Evolutionary conservation across 371 early-diverging fungal species (phyloP).

Genomic region (Ordospora pajunii): DNA sequence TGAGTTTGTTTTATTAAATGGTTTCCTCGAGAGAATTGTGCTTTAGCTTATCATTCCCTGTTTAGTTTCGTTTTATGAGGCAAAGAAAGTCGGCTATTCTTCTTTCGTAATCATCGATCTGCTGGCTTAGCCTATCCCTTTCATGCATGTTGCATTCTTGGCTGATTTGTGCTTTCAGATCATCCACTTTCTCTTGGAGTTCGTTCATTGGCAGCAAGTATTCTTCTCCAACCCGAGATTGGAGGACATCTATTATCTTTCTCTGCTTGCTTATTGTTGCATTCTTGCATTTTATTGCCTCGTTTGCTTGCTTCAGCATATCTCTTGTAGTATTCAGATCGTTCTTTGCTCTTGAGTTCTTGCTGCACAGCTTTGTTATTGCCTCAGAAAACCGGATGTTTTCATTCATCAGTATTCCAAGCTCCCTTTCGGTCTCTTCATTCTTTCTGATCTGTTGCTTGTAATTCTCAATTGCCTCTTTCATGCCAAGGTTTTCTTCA

Average conservation of each 20-base stretch:
- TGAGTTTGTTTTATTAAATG: neutral
- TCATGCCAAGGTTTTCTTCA: neutral
- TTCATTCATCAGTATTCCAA: slow-evolving; percentile 28
- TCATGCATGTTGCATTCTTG: slow-evolving; percentile 19
- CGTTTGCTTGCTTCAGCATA: slow-evolving; percentile 35
- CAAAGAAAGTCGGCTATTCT: slow-evolving; percentile 45
- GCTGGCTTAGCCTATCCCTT: slow-evolving; percentile 16
- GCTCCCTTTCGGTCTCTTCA: slow-evolving; percentile 4
- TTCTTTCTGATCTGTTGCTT: neutral
- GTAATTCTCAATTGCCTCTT: slow-evolving; percentile 1
- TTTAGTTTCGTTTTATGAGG: neutral
- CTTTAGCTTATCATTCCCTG: neutral
- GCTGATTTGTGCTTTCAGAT: slow-evolving; percentile 23
- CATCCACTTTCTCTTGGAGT: slow-evolving; percentile 29
- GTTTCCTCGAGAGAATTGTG: neutral
- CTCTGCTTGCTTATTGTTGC: slow-evolving; percentile 48
- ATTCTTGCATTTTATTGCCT: slow-evolving; percentile 31
- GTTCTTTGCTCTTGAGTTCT: slow-evolving; percentile 43
- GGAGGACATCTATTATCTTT: slow-evolving; percentile 48
- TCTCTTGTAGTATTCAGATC: slow-evolving; percentile 33
- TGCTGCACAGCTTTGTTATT: slow-evolving; percentile 31
- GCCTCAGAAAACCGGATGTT: slow-evolving; percentile 37
- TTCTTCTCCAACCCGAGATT: slow-evolving; percentile 26
- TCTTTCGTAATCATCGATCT: slow-evolving; percentile 39
- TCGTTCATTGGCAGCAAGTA: slow-evolving; percentile 33